Evolutionary conservation across 2,329 filamentous ascomycete species (phyloP), one percentile per base, ranked within the genome.

Genomic region (Botrytis fabae): DNA sequence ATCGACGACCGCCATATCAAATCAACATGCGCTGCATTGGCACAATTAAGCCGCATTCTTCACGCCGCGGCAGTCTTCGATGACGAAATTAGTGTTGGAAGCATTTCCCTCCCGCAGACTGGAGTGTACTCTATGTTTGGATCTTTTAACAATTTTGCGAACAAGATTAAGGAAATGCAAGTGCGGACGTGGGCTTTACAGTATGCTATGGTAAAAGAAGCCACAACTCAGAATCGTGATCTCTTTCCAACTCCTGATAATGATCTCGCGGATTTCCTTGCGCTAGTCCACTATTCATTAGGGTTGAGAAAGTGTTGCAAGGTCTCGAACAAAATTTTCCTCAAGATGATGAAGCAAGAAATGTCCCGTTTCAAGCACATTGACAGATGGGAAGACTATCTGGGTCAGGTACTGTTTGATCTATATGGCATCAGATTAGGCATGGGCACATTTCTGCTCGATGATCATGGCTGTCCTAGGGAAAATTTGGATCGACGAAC

Each of bases 291-390:
- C 80, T 90, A 94, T 79, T 92, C 93, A 7, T 84, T 98, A 51
- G 96, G 96, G 3, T 85, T 95, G 69, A 92, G 96, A 74, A 92
- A 92, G 75, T 93, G 92, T 81, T 98, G 95, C 86, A 95, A 93
- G 79, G 86, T 89, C 4, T 93, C 93, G 0, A 93, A 94, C 80
- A 95, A 96, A 80, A 89, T 93, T 28, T 96, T 99, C 82, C 86
- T 98, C 40, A 95, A 94, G 80, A 88, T 98, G 81, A 92, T 96
- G 84, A 95, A 95, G 73, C 87, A 93, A 9, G 96, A 99, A 80
- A 86, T 98, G 63, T 85, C 97, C 40, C 90, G 90, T 66, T 86
- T 95, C 77, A 89, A 90, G 75, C 89, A 92, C 69, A 88, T 95
- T 44, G 91, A 95, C 73, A 93, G 93, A 76, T 94, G 92, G 85